Base-by-base conservation (phyloP, 768 basidiomycete genomes). In the Symmetrospora coprosmae region DNA sequence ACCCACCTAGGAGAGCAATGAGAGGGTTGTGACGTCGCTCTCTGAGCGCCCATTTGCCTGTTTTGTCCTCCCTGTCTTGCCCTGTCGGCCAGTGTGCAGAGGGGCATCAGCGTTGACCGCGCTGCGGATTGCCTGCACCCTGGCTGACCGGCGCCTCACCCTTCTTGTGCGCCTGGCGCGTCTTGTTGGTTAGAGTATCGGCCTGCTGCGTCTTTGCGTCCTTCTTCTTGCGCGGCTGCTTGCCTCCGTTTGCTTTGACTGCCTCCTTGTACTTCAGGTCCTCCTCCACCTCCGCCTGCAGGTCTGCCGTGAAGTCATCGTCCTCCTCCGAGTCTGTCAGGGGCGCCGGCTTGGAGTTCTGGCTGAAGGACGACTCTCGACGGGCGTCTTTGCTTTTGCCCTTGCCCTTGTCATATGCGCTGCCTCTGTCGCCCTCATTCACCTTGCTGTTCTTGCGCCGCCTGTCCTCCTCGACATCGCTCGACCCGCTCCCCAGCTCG, bases 11-110 rank as follows among this genome's bases (percentile, higher is more conserved):
- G 4, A 53, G 51, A 14, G 37, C 40, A 25, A 53, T 38, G 19
- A 53, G 13, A 8, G 51, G 51, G 37, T 53, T 53, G 5, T 25
- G n/a, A 27, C 23, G 34, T 23, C 51, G 51, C 33, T 53, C 51
- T 19, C 51, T 21, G 4, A 25, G 19, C 27, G 51, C 51, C 51
- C 51, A 53, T 23, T 53, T 53, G 19, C 35, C 34, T 5, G 51
- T 53, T 25, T 53, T 53, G 25, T 38, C 28, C 27, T 53, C 51
- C 14, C 51, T 19, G 19, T 37, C 28, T 41, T 53, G 51, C 13
- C 51, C 51, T 53, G 51, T 37, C 11, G 13, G 23, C 37, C 19
- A 21, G 21, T 7, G 16, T n/a, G 4, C 21, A 7, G n/a, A n/a
- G n/a, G n/a, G n/a, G n/a, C n/a, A n/a, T n/a, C n/a, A n/a, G n/a